A percentile compares a stretch with the other conserved stretches of the same genome.
Evolutionary conservation across 768 basidiomycete genomes (phyloP).

Genomic region (Lactarius hengduanensis): DNA sequence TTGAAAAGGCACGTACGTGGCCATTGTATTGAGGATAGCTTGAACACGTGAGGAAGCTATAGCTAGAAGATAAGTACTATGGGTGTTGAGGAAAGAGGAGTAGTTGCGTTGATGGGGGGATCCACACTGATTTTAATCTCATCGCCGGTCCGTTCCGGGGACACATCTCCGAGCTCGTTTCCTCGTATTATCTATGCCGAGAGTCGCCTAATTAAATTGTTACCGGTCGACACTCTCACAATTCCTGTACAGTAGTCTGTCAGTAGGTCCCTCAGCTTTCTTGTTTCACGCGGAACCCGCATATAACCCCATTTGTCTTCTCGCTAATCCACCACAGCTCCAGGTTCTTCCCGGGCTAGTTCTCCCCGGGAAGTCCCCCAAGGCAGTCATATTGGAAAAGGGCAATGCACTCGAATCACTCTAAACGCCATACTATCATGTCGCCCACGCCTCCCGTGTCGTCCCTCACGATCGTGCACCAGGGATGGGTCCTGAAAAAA

Average conservation of each 20-base stretch:
- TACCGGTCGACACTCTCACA: not conserved
- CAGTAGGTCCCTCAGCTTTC: not conserved
- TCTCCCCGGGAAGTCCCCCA: not conserved
- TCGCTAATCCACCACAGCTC: not conserved
- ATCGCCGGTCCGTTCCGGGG: constrained; percentile 21
- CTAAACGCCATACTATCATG: not conserved
- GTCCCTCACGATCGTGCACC: constrained; percentile 40
- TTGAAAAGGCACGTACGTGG: constrained; percentile 49
- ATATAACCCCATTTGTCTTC: not conserved
- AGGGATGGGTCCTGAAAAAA: constrained; percentile 88
- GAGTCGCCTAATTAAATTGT: not conserved
- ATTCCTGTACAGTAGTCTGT: not conserved
- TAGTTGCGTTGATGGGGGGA: not conserved
- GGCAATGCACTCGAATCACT: constrained; percentile 7
- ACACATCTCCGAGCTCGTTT: not conserved
- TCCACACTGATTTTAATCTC: constrained; percentile 12
- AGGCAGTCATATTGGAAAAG: not conserved
- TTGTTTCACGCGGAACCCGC: not conserved
- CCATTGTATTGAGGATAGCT: constrained; percentile 40
- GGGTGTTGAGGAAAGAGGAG: constrained; percentile 26
- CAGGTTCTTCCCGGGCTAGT: not conserved
- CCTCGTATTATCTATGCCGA: not conserved
- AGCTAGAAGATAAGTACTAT: not conserved
- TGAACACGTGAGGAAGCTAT: constrained; percentile 36
- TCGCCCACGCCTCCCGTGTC: not conserved